Conservation (phyloP, 2,329 filamentous ascomycete species). For the Colletotrichum sp. region DNA sequence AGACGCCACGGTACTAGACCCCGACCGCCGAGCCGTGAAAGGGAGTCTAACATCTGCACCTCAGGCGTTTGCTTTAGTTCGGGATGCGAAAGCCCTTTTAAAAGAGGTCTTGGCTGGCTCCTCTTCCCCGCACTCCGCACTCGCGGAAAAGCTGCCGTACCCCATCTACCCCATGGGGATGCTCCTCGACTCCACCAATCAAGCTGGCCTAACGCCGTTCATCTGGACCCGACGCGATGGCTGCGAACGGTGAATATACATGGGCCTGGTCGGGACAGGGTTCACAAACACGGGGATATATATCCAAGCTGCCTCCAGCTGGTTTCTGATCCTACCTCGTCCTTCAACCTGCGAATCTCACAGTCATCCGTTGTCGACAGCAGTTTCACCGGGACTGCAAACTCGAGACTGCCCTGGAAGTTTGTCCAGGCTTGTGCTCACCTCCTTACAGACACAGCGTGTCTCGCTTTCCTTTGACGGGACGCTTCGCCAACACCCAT, state of each 20-base stretch:
- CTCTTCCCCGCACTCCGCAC: conserved; percentile 17
- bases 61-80: background rate
- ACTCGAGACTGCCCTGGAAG: no score
- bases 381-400: background rate
- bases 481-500: accelerated
- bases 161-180: conserved; percentile 17
- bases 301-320: background rate
- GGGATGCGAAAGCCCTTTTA: background rate
- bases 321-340: background rate
- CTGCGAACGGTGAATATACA: background rate
- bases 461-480: background rate
- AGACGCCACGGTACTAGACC: background rate
- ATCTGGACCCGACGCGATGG: background rate
- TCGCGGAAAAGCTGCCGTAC: conserved; percentile 12
- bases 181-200: conserved; percentile 8
- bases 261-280: background rate
- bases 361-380: background rate
- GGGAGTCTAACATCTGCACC: background rate
- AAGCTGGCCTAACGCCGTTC: background rate
- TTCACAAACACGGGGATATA: background rate
- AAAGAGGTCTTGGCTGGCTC: background rate
- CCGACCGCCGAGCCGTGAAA: background rate
- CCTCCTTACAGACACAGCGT: no score
- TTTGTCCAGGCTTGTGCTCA: background rate
- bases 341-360: background rate